Evolutionary conservation across 2,329 filamentous ascomycete species (phyloP).

Genomic region (Aspergillus fumigatiaffinis): DNA sequence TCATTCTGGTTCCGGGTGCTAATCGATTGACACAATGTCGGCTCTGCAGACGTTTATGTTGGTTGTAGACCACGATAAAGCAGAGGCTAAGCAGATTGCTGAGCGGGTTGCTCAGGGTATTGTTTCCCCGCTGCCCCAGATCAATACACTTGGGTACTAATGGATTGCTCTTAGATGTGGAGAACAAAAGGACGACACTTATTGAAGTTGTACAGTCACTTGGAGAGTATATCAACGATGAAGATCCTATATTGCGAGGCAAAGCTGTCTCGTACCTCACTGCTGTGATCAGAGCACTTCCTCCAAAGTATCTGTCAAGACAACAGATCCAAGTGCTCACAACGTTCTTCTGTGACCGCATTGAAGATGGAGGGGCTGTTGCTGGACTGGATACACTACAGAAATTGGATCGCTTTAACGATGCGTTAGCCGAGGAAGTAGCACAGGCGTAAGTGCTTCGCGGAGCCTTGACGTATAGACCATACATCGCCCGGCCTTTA

Average conservation of each 20-base stretch:
- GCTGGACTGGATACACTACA: slow-evolving; percentile 58
- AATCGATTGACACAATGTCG: slow-evolving; percentile 37
- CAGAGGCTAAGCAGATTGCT: slow-evolving; percentile 44
- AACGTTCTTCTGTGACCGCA: slow-evolving; percentile 61
- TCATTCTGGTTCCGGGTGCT: neutral
- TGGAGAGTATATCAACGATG: slow-evolving; percentile 64
- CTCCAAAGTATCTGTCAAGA: slow-evolving; percentile 53
- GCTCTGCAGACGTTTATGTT: slow-evolving; percentile 48
- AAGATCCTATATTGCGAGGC: slow-evolving; percentile 57
- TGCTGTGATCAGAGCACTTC: slow-evolving; percentile 45
- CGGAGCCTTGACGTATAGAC: neutral
- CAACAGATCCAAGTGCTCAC: slow-evolving; percentile 61
- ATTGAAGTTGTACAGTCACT: slow-evolving; percentile 61
- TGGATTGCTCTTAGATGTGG: slow-evolving; percentile 46
- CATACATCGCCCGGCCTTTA: neutral
- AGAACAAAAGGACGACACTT: slow-evolving; percentile 57
- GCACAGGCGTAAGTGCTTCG: slow-evolving; percentile 47
- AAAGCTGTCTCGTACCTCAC: slow-evolving; percentile 51
- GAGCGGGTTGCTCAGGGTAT: slow-evolving; percentile 43
- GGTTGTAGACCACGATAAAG: slow-evolving; percentile 44
- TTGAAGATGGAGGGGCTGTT: slow-evolving; percentile 60
- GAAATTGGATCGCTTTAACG: slow-evolving; percentile 57
- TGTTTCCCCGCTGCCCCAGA: slow-evolving; percentile 6
- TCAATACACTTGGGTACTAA: slow-evolving; percentile 14
- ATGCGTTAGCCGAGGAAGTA: slow-evolving; percentile 51